A percentile compares a stretch with the other conserved stretches of the same genome.
Evolutionary conservation across 495 filamentous ascomycete species (phyloP).

Genomic region (Xylaria intraflava): DNA sequence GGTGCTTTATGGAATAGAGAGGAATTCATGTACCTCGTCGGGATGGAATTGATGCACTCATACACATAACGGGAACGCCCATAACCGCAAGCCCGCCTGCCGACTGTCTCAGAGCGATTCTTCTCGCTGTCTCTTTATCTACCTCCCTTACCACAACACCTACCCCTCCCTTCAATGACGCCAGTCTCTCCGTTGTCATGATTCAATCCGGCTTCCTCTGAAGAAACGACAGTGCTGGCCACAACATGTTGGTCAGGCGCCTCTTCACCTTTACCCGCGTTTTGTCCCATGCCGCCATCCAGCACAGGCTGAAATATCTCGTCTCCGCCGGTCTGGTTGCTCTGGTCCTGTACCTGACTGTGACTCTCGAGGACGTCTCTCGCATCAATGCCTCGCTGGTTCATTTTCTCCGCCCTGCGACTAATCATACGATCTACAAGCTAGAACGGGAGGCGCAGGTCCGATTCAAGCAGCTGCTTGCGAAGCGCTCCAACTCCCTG

Average conservation of each 20-base stretch:
- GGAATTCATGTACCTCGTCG: too few species aligned
- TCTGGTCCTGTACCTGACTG: background rate
- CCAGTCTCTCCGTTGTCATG: background rate
- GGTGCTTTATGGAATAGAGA: too few species aligned
- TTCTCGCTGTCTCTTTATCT: too few species aligned
- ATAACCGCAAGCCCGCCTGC: too few species aligned
- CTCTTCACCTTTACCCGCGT: background rate
- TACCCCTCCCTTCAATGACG: too few species aligned
- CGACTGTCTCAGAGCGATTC: too few species aligned
- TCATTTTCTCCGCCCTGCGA: background rate
- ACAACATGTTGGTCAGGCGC: background rate
- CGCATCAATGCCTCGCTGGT: background rate
- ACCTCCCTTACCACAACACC: too few species aligned
- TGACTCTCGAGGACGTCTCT: background rate
- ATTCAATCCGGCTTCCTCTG: background rate
- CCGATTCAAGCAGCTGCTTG: slow-evolving; percentile 15
- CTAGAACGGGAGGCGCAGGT: background rate
- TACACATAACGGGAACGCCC: too few species aligned
- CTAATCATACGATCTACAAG: background rate
- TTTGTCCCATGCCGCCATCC: background rate
- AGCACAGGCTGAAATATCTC: slow-evolving; percentile 5
- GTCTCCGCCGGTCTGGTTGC: background rate
- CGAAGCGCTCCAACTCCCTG: slow-evolving; percentile 35
- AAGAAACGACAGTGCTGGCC: background rate
- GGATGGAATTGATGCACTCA: too few species aligned